Evolutionary conservation across 345 rosid species (phyloP), one percentile per base, ranked within the genome.

Genomic region (Tarenaya hassleriana): DNA sequence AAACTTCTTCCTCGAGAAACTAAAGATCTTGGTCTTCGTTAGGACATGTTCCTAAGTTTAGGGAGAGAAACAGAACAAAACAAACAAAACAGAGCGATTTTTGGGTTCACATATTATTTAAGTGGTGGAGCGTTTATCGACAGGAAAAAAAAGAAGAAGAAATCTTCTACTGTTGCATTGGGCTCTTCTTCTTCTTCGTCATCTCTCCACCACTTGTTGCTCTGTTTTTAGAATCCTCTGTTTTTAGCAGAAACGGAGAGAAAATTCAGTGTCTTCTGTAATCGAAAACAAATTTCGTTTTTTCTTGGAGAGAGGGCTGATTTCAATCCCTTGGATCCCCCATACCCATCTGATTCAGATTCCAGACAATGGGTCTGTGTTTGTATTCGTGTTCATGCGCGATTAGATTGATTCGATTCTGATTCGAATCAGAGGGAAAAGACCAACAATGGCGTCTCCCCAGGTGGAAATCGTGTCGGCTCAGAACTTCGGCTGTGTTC

Each of bases 391-490:
- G 10, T 31, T 11, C 14, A 32, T 24, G 2, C 29, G 5, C 29
- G 29, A 24, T 24, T 2, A 24, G 29, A 24, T 19, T 20, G 1
- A 19, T 7, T 37, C 7, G 17, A 19, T 39, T 39, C 7, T 24
- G 29, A 24, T 24, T 2, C n/a, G n/a, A n/a, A n/a, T n/a, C n/a
- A n/a, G n/a, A n/a, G n/a, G n/a, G n/a, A n/a, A n/a, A n/a, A n/a
- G n/a, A n/a, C n/a, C 14, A 44, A 29, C 7, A 27, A 86, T 86
- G 97, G 91, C 86, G 14, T 81, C 80, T 48, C 79, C 81, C 1
- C 80, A 76, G 6, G 76, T 83, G 7, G 84, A 83, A 73, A 62
- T 83, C 10, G 76, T 55, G 10, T 64, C 88, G 5, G 29, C 91
- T 16, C 60, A 40, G 24, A 71, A 78, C 11, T 75, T 78, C 35